These are phyloP conservation scores for Dryadomyces quercivorus DNA, from an alignment of 2,329 filamentous ascomycete species.

Conservation along the genomic window DNA sequence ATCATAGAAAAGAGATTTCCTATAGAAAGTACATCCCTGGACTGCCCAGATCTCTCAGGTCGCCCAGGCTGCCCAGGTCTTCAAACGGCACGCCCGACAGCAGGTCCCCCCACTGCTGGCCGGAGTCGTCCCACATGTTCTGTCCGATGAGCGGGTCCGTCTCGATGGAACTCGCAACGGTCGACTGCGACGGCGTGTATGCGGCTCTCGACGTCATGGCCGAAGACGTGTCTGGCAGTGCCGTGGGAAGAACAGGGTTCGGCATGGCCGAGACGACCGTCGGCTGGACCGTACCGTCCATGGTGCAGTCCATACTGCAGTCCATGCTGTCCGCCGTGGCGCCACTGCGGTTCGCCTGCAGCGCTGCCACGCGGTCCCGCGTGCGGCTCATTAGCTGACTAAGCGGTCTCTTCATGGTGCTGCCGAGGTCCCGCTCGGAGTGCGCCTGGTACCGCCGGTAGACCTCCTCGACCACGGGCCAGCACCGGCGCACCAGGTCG, in stretches of 20 bases:
- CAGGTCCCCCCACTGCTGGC: not conserved
- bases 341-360: not conserved
- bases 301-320: no score
- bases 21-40: not conserved
- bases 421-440: constrained; percentile 1
- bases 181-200: not conserved
- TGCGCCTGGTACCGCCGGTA: constrained; percentile 10
- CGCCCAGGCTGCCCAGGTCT: not conserved
- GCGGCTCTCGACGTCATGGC: not conserved
- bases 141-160: not conserved
- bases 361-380: not conserved
- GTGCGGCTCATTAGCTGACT: not conserved
- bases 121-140: not conserved
- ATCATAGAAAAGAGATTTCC: not conserved
- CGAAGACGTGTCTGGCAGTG: no score
- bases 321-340: no score
- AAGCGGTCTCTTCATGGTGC: not conserved
- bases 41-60: not conserved
- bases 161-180: not conserved
- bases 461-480: constrained; percentile 17
- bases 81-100: not conserved
- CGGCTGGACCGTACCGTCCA: not conserved
- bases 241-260: no score
- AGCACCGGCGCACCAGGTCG: constrained; percentile 11
- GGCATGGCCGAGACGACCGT: not conserved